These are phyloP conservation scores for Volutella citrinella DNA, from an alignment of 2,329 filamentous ascomycete species.

Conservation along the genomic window DNA sequence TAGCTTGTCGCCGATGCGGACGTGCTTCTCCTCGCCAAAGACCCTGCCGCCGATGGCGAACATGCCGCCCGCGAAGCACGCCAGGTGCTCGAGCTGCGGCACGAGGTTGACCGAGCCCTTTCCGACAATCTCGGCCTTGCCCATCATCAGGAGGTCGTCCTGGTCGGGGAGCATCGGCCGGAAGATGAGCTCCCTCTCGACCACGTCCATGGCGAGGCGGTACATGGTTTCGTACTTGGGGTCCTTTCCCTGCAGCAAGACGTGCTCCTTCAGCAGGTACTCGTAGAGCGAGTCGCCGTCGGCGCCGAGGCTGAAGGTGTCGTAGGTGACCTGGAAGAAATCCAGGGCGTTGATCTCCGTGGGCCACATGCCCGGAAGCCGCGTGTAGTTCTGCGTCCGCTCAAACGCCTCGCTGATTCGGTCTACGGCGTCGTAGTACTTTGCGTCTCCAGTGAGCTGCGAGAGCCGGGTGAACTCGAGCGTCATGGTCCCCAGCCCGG, in stretches of 20 bases:
- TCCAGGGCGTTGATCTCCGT: slow-evolving; percentile 45
- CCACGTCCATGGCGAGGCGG: slow-evolving; percentile 49
- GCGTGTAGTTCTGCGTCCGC: slow-evolving; percentile 48
- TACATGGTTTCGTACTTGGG: slow-evolving; percentile 37
- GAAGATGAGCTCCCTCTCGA: slow-evolving; percentile 61
- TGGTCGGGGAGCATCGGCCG: slow-evolving; percentile 58
- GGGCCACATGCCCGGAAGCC: slow-evolving; percentile 61
- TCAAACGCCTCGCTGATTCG: slow-evolving; percentile 55
- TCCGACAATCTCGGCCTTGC: slow-evolving; percentile 38
- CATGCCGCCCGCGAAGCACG: slow-evolving; percentile 65
- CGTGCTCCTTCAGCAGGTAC: slow-evolving; percentile 64
- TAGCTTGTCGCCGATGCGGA: slow-evolving; percentile 55
- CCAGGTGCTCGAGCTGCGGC: slow-evolving; percentile 50
- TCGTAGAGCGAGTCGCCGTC: slow-evolving; percentile 58
- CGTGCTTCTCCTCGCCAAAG: slow-evolving; percentile 47
- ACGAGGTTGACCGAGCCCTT: slow-evolving; percentile 24
- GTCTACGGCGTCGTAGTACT: slow-evolving; percentile 59
- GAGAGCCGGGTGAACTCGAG: slow-evolving; percentile 62
- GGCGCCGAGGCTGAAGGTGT: slow-evolving; percentile 43
- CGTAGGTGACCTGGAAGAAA: slow-evolving; percentile 29
- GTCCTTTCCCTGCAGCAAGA: slow-evolving; percentile 59
- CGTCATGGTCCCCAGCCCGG: slow-evolving; percentile 51
- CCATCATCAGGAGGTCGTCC: slow-evolving; percentile 61
- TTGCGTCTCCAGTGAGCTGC: slow-evolving; percentile 56
- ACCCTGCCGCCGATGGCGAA: slow-evolving; percentile 59